Conservation (phyloP, 805 yeast species). For the Starmerella khaoyaiensis region DNA sequence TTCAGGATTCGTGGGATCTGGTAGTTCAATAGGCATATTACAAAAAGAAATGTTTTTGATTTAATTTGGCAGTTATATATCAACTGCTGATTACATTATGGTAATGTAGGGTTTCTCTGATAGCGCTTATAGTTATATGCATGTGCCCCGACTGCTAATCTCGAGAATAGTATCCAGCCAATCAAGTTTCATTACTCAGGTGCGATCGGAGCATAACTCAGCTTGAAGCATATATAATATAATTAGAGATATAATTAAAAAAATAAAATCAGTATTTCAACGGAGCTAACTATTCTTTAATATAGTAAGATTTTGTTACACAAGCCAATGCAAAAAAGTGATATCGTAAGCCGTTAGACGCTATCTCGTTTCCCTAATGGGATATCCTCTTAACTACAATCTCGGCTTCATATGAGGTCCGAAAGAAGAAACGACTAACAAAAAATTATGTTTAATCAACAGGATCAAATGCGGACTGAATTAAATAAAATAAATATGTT, state of each 20-base stretch:
- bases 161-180: too few species aligned
- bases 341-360: too few species aligned
- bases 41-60: neutral
- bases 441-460: neutral
- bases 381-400: neutral
- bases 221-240: too few species aligned
- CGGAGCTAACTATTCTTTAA: too few species aligned
- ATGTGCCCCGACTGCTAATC: too few species aligned
- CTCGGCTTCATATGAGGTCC: neutral
- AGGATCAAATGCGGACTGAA: neutral
- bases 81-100: neutral
- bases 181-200: too few species aligned
- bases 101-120: neutral
- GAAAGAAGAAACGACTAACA: neutral
- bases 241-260: too few species aligned
- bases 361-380: neutral
- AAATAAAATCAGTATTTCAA: too few species aligned
- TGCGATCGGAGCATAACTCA: too few species aligned
- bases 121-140: neutral
- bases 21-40: conserved; percentile 5
- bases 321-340: too few species aligned
- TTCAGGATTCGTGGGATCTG: neutral
- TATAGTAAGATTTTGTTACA: too few species aligned
- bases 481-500: neutral
- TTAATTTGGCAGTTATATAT: neutral